phyloP scores from a whole-genome alignment of 192 early-diverging fungal species.

The Backusella australiensis region DNA sequence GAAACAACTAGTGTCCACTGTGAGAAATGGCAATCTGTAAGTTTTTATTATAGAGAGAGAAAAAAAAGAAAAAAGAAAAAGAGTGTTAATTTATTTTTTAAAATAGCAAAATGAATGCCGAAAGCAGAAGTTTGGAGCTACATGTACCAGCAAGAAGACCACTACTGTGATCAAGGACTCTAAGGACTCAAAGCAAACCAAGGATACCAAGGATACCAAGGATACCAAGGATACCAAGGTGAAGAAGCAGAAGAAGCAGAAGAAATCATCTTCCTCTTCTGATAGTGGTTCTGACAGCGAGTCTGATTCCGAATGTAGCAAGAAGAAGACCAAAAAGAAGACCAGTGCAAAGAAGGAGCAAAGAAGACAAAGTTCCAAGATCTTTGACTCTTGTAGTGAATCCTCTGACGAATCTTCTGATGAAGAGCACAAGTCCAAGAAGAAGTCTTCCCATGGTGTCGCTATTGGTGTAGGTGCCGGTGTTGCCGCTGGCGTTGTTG shows the following conservation, averaged over 20 bases:
- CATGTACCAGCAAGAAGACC: not conserved
- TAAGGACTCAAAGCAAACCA: not conserved
- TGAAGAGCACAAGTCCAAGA: not conserved
- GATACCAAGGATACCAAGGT: not conserved
- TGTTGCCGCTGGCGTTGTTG: too few species aligned
- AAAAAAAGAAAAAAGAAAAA: not conserved
- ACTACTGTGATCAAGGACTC: not conserved
- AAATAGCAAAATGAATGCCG: slow-evolving; percentile 1
- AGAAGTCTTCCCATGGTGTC: not conserved
- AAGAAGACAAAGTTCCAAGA: not conserved
- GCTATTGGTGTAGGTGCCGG: not conserved
- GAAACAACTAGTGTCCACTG: not conserved
- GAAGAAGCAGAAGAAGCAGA: not conserved
- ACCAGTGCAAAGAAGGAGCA: not conserved
- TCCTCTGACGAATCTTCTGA: not conserved
- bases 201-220: not conserved
- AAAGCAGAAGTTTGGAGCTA: not conserved
- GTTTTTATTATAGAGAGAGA: not conserved
- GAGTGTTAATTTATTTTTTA: not conserved
- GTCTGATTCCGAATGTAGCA: not conserved
- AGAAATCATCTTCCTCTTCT: not conserved
- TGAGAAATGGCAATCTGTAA: slow-evolving; percentile 8
- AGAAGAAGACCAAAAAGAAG: slow-evolving; percentile 11
- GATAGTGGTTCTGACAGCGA: not conserved
- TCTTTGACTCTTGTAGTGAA: not conserved